phyloP scores from a whole-genome alignment of 139 green algal species.

The Ostreobium quekettii region DNA sequence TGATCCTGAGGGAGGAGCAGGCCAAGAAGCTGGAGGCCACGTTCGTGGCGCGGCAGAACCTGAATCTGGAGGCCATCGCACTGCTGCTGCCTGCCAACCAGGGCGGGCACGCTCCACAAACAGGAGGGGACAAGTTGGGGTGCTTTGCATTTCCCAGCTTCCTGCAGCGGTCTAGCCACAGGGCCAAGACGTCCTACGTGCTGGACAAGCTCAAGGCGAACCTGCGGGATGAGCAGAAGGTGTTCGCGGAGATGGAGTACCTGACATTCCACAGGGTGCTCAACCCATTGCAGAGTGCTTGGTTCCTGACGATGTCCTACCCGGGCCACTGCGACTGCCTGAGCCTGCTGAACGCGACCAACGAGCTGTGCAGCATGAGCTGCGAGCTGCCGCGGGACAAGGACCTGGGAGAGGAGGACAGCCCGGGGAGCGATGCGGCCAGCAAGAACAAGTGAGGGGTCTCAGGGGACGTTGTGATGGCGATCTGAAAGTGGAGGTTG shows the following conservation, averaged over 20 bases:
- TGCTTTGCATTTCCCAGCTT: constrained; percentile 10
- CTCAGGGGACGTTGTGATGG: too few species aligned
- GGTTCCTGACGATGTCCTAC: constrained; percentile 2
- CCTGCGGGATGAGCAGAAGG: constrained; percentile 10
- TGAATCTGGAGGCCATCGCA: constrained; percentile 6
- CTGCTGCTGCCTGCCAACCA: constrained; percentile 1
- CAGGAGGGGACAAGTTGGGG: neutral
- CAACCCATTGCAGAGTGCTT: constrained; percentile 10
- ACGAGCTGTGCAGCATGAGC: neutral
- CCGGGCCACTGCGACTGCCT: constrained; percentile 12
- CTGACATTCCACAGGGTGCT: constrained; percentile 17
- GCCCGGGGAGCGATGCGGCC: too few species aligned
- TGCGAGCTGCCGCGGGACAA: too few species aligned
- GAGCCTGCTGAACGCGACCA: neutral
- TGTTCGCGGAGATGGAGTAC: constrained; percentile 11
- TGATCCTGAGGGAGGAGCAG: constrained; percentile 6
- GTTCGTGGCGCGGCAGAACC: neutral
- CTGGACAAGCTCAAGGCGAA: constrained; percentile 14
- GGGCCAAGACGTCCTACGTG: neutral
- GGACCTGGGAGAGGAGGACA: too few species aligned
- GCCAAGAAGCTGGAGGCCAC: constrained; percentile 1
- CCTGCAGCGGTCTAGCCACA: neutral
- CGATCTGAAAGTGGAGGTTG: too few species aligned
- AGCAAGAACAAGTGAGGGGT: too few species aligned
- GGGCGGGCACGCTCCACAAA: constrained; percentile 1